Conservation (phyloP, 2,329 filamentous ascomycete species). For the Monilinia polystroma region DNA sequence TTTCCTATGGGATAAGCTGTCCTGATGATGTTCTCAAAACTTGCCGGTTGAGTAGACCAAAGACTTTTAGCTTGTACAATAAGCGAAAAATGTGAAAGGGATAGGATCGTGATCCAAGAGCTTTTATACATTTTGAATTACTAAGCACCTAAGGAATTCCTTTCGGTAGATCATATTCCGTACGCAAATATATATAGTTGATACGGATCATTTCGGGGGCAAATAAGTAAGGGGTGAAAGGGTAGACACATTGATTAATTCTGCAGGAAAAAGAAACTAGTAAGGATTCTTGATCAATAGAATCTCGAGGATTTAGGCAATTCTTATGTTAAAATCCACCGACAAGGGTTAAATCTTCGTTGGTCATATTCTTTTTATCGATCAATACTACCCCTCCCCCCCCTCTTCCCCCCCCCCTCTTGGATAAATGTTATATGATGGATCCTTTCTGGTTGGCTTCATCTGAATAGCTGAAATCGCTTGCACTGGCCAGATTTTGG, state of each 20-base stretch:
- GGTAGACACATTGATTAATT: background rate
- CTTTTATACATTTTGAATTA: background rate
- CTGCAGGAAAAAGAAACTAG: no score
- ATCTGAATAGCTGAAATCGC: no score
- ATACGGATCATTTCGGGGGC: background rate
- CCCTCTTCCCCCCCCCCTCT: no score
- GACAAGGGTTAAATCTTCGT: no score
- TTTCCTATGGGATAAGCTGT: constrained; percentile 50
- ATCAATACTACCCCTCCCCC: no score
- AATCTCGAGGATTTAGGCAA: no score
- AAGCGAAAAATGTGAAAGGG: constrained; percentile 1
- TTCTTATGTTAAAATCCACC: no score
- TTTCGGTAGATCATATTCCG: background rate
- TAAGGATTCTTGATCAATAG: no score
- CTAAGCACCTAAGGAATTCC: background rate
- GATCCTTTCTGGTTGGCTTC: no score
- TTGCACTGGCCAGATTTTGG: no score
- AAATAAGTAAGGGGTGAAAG: constrained; percentile 13
- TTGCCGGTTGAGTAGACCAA: constrained; percentile 29
- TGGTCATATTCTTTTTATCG: no score
- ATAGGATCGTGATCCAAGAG: constrained; percentile 1
- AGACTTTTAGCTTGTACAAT: constrained; percentile 3
- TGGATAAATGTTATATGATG: no score
- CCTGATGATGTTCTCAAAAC: constrained; percentile 37
- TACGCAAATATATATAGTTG: background rate